Evolutionary conservation across 306 rosid species (phyloP).

Genomic region (Erythrophleum fordii): DNA sequence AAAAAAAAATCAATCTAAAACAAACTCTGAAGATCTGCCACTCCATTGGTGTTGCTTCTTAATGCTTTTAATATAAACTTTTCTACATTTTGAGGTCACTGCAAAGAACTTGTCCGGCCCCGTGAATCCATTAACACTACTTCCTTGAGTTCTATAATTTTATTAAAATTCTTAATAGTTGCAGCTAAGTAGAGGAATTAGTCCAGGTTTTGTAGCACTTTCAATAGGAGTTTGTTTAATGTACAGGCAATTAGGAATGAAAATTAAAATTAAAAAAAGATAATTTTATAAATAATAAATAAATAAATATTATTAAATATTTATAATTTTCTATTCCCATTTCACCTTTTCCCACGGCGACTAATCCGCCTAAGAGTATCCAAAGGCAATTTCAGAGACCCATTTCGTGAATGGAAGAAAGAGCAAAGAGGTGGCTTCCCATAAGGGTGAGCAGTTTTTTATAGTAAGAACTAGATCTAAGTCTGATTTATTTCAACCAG

Average conservation of each 20-base stretch:
- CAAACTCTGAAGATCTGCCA: neutral
- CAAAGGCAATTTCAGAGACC: slow-evolving; percentile 58
- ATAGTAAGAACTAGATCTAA: slow-evolving; percentile 67
- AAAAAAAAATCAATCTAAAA: neutral
- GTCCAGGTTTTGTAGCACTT: slow-evolving; percentile 65
- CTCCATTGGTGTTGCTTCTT: neutral
- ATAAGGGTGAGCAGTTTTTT: slow-evolving; percentile 55
- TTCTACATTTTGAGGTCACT: slow-evolving; percentile 3
- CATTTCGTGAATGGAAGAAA: slow-evolving; percentile 47
- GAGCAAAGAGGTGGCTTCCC: slow-evolving; percentile 49
- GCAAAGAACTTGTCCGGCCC: neutral
- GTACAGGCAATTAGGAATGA: too few species aligned
- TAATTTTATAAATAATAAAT: too few species aligned
- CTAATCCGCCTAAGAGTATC: slow-evolving; percentile 67
- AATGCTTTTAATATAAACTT: neutral
- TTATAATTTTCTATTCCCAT: too few species aligned
- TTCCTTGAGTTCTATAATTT: neutral
- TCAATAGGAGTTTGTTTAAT: too few species aligned
- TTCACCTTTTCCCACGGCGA: too few species aligned
- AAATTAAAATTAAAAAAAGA: too few species aligned
- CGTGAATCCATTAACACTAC: neutral
- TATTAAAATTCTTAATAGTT: too few species aligned
- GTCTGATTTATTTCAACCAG: slow-evolving; percentile 67
- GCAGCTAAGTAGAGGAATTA: too few species aligned
- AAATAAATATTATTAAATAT: too few species aligned